Base-by-base conservation (phyloP, 2,329 filamentous ascomycete genomes). In the Diplocarpon mali region DNA sequence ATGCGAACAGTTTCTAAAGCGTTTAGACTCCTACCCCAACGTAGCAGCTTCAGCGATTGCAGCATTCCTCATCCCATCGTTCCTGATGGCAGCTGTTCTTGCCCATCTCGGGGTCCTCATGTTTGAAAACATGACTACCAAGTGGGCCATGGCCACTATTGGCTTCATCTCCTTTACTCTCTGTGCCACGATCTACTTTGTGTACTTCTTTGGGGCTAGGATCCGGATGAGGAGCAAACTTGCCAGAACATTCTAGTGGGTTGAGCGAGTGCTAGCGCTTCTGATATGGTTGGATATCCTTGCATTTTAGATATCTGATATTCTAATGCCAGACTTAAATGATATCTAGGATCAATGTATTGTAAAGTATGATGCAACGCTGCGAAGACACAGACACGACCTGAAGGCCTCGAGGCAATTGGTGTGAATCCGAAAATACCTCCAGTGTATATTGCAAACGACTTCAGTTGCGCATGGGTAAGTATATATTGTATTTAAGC, bases 1-100 rank as follows among this genome's bases (percentile, higher is more conserved):
- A 9, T n/a, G n/a, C 16, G 9, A n/a, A 20, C 20, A 30, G 15
- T 36, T 20, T 31, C 31, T 44, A 35, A 47, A 14, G 10, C 24
- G 4, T 30, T 32, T 15, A 54, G 57, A 68, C 51, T 58, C 63
- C 4, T 68, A 68, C 40, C 64, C 64, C 27, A 66, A 65, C 48
- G 60, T 67, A 8, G 65, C 65, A 13, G 65, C 56, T 4, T 64
- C 61, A 15, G 65, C 65, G 7, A 64, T 68, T 34, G 65, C 66
- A 2, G 65, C 66, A 2, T 68, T 68, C 56, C 53, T 67, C 38
- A 67, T 68, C 43, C 65, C 66, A 1, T 64, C 61, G n/a, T 67
- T 67, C 40, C 40, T 65, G 16, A 61, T 68, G 38, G 65, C 65
- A 5, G 65, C 65, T 14, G 64, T 48, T 28, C 61, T 62, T 27